Evolutionary conservation across 345 rosid genomes (phyloP).

Genomic region (Raphanus sativus): DNA sequence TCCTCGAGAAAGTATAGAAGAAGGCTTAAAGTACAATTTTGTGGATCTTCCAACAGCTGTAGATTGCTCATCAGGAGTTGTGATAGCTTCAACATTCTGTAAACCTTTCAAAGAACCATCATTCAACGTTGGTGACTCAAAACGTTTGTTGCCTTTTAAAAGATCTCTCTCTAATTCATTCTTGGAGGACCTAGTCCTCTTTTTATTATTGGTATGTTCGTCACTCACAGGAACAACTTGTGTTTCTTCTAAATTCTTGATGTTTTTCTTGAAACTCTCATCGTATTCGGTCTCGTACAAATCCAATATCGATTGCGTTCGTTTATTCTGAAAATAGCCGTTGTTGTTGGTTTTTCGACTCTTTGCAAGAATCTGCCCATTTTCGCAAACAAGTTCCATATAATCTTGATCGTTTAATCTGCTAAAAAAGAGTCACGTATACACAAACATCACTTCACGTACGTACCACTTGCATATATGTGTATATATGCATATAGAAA

Average conservation of each 20-base stretch:
- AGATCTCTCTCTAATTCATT: background rate
- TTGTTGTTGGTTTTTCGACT: slow-evolving; percentile 8
- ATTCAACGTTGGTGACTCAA: slow-evolving; percentile 5
- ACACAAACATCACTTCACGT: background rate
- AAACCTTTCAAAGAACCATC: background rate
- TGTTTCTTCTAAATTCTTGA: slow-evolving; percentile 25
- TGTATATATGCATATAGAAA: background rate
- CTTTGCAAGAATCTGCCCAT: slow-evolving; percentile 37
- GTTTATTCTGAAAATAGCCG: slow-evolving; percentile 14
- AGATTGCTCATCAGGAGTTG: slow-evolving; percentile 58
- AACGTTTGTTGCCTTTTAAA: background rate
- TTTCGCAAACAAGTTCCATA: slow-evolving; percentile 48
- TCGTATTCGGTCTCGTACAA: slow-evolving; percentile 33
- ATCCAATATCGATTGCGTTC: slow-evolving; percentile 29
- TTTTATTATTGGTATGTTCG: background rate
- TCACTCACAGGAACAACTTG: slow-evolving; percentile 39
- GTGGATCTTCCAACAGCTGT: slow-evolving; percentile 43
- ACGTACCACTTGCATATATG: background rate
- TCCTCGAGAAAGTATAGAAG: slow-evolving; percentile 20
- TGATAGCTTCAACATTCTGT: background rate
- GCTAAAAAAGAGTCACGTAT: slow-evolving; percentile 20
- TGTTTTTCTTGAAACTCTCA: slow-evolving; percentile 25
- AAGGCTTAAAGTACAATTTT: slow-evolving; percentile 22
- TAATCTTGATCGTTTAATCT: slow-evolving; percentile 47
- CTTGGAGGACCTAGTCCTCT: background rate